A percentile compares a stretch with the other conserved stretches of the same genome.
These are phyloP conservation scores for Trichoderma virens DNA, from an alignment of 495 filamentous ascomycete genomes.

Conservation along the genomic window DNA sequence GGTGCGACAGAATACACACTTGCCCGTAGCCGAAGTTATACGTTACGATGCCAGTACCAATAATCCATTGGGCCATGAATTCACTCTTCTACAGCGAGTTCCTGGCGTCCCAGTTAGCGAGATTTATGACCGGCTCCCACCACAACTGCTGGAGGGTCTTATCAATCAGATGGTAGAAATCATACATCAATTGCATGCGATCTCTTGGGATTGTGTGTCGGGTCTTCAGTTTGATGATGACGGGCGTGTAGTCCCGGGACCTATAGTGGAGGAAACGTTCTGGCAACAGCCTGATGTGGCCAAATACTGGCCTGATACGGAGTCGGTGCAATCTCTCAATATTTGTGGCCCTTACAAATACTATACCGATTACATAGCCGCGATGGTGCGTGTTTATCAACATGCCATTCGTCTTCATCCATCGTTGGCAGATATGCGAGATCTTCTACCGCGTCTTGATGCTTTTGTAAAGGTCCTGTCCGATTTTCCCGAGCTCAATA, in stretches of 20 bases:
- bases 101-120: slow-evolving; percentile 20
- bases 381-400: slow-evolving; percentile 17
- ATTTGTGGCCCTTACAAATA: slow-evolving; percentile 15
- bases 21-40: slow-evolving; percentile 24
- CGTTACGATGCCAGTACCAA: slow-evolving; percentile 20
- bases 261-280: slow-evolving; percentile 25
- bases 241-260: slow-evolving; percentile 12
- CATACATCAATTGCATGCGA: slow-evolving; percentile 24
- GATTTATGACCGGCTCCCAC: slow-evolving; percentile 21
- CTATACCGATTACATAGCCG: slow-evolving; percentile 20
- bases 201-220: slow-evolving; percentile 18
- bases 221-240: slow-evolving; percentile 16
- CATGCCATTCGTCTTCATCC: slow-evolving; percentile 20
- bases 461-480: slow-evolving; percentile 14
- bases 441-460: slow-evolving; percentile 20
- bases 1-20: slow-evolving; percentile 21
- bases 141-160: slow-evolving; percentile 14
- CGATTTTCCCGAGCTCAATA: slow-evolving; percentile 17
- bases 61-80: slow-evolving; percentile 28
- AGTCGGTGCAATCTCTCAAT: slow-evolving; percentile 21
- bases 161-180: slow-evolving; percentile 24
- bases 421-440: slow-evolving; percentile 17
- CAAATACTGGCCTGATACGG: slow-evolving; percentile 18
- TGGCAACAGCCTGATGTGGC: slow-evolving; percentile 23
- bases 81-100: slow-evolving; percentile 21